Evolutionary conservation across 495 filamentous ascomycete species (phyloP), one percentile per base, ranked within the genome.

Genomic region (Neurospora intermedia): DNA sequence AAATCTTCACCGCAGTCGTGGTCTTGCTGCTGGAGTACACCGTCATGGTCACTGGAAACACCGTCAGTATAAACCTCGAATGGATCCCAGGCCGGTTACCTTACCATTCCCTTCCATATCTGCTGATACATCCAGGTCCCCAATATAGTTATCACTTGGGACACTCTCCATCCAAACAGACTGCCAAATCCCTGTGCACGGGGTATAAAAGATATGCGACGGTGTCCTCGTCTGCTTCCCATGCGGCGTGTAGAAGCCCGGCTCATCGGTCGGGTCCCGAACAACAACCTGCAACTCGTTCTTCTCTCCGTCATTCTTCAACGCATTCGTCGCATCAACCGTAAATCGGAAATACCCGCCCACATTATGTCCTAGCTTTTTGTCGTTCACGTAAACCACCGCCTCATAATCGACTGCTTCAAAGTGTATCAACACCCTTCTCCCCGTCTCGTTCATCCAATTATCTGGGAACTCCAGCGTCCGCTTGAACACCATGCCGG

Each of bases 111-210:
- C 90, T 20, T 90, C 69, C 87, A 89, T 89, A 74, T 87, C 85
- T 8, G 85, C 89, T 4, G 82, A 76, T 2, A 91, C 69, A 46
- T 91, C 86, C 23, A 91, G 79, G 38, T 83, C 77, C 0, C 84
- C 85, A 70, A 91, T 86, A 76, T 90, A 81, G 70, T 85, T 84
- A 1, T 79, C 72, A 15, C 6, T 3, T 0, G 89, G 88, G 0
- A 85, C 89, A 16, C 86, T 81, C 75, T 92, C 90, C 1, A 91
- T 80, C 89, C 89, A 92, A 2, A 91, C 89, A 31, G 81, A 86
- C 76, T 91, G 89, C 90, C 90, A 92, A 69, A 92, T 92, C 3
- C 90, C 90, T 43, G 85, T 87, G 79, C 90, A 91, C 13, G 90
- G 89, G 0, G 86, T 89, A 78, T 92, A 92, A 77, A 90, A 92